Conservation (phyloP, 805 yeast species). For the Metschnikowia arizonensis region DNA sequence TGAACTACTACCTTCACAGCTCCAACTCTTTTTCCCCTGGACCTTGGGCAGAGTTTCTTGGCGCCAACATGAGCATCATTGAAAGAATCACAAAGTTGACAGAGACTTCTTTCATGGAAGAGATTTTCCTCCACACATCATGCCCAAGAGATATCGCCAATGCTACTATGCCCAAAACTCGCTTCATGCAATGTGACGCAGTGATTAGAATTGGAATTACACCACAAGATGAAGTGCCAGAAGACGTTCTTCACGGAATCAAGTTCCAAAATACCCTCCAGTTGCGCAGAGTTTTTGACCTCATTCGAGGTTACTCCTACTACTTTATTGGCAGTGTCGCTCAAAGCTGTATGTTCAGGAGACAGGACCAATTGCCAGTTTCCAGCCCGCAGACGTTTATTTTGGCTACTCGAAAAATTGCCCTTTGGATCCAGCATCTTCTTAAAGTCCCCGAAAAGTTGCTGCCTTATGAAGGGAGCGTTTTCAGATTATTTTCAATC, state of each 20-base stretch:
- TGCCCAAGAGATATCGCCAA: constrained; percentile 8
- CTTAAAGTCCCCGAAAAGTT: constrained; percentile 19
- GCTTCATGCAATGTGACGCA: constrained; percentile 1
- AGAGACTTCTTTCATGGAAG: constrained; percentile 54
- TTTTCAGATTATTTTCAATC: constrained; percentile 33
- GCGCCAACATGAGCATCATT: constrained; percentile 24
- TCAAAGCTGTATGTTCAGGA: constrained; percentile 44
- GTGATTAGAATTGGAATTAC: neutral
- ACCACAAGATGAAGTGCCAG: neutral
- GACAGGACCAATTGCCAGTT: constrained; percentile 37
- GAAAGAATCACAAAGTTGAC: constrained; percentile 43
- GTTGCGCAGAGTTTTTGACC: constrained; percentile 30
- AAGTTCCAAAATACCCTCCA: constrained; percentile 61
- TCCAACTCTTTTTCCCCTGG: neutral
- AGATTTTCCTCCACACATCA: constrained; percentile 44
- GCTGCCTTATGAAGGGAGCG: constrained; percentile 16
- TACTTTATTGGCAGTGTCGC: constrained; percentile 25
- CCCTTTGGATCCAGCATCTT: constrained; percentile 24
- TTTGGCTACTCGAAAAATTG: constrained; percentile 34
- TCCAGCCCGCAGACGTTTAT: constrained; percentile 23
- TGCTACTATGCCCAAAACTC: constrained; percentile 1
- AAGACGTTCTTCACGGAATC: constrained; percentile 36
- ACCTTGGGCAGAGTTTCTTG: constrained; percentile 5
- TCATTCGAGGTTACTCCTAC: constrained; percentile 2
- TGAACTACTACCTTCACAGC: constrained; percentile 39